Base-by-base conservation (phyloP, 179 eudicot species). In the Camellia oleifera region DNA sequence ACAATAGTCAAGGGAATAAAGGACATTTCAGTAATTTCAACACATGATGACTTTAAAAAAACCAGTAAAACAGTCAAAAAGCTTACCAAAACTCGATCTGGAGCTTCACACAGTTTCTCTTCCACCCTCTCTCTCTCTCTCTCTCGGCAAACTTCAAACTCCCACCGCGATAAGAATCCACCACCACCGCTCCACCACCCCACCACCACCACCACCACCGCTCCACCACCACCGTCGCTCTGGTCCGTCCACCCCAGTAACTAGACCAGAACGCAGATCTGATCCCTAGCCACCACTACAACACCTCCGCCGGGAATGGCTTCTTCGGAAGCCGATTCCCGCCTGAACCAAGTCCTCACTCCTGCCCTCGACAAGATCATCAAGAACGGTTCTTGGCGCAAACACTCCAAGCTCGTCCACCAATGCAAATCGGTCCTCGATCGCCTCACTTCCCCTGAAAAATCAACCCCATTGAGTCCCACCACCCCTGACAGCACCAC, bases 261-360 rank as follows among this genome's bases (percentile, higher is more conserved):
- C 4, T 48, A 70, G 57, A n/a, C 40, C 74, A 70, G 3, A 48
- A n/a, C 3, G 17, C 71, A 61, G 79, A 69, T 52, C 75, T 45
- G 54, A 78, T 32, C 40, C 40, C 40, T 32, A 32, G 32, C 23
- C 80, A n/a, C 32, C 26, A 9, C 66, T 5, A 62, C 5, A n/a
- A n/a, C 15, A 18, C 44, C 44, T 11, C 52, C 14, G 23, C 46
- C 83, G 89, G 94, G 94, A 86, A 93, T 95, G 98, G 97, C 98
- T 91, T 95, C 97, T 76, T 46, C 93, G 93, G 98, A 93, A 88
- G 93, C 98, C 88, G 91, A 94, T 87, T 92, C 99, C 90, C 94
- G 97, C 57, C 91, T 94, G 15, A 87, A 83, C 68, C 88, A 84
- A 79, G 86, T 91, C 70, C 74, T 95, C 32, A 52, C 85, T 81